Percentiles rank a stretch among this genome's conserved stretches.
These are phyloP conservation scores for Linnemannia zychae DNA, from an alignment of 192 early-diverging fungal genomes.

Conservation along the genomic window DNA sequence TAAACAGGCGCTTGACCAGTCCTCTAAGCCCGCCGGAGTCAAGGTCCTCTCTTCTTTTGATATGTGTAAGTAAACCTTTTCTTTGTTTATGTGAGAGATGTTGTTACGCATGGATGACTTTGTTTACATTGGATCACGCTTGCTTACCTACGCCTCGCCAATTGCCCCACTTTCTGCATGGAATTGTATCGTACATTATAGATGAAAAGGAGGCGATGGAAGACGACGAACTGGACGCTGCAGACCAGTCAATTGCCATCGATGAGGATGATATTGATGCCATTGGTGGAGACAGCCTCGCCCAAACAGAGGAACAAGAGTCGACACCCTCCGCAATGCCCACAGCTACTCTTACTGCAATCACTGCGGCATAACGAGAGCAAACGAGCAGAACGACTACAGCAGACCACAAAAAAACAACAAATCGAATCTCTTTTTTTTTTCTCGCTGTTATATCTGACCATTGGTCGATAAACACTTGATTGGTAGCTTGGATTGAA, in stretches of 20 bases:
- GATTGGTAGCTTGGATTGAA: background rate
- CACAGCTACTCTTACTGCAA: background rate
- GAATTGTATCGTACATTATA: background rate
- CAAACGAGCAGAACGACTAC: too few species aligned
- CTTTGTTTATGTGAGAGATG: background rate
- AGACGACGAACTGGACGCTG: conserved; percentile 24
- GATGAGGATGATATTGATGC: conserved; percentile 8
- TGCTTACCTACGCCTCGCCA: background rate
- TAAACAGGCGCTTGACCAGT: conserved; percentile 45
- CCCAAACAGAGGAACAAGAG: background rate
- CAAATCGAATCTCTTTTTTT: background rate
- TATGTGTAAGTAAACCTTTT: conserved; percentile 38
- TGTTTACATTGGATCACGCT: background rate
- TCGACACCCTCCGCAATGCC: background rate
- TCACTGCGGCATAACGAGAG: background rate
- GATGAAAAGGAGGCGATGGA: conserved; percentile 25
- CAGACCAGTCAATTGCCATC: conserved; percentile 20
- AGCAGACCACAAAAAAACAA: background rate
- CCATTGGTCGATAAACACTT: background rate
- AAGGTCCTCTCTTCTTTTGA: conserved; percentile 51
- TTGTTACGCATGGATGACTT: background rate
- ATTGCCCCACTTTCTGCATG: background rate
- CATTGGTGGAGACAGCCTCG: background rate
- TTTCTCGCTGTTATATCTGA: background rate
- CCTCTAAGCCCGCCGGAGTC: conserved; percentile 36